These are phyloP conservation scores for Leishmania arabica DNA, from an alignment of 208 protist species.

Conservation along the genomic window DNA sequence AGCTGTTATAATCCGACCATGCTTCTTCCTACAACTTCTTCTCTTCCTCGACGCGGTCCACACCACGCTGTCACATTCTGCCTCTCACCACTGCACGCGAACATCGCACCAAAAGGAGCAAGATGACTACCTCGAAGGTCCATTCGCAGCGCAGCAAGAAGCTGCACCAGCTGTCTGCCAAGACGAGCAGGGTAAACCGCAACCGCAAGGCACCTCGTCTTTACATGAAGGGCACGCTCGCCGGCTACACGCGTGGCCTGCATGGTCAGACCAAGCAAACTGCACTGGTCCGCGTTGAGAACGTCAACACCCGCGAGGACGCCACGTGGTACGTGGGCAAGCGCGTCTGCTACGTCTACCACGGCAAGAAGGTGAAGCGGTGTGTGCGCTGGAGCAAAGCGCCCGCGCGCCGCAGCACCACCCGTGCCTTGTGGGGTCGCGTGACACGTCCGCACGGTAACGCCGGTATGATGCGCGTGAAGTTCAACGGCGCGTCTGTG, in stretches of 20 bases:
- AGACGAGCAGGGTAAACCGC: constrained; percentile 84
- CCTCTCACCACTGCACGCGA: not conserved
- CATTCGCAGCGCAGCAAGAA: constrained; percentile 91
- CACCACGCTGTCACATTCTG: not conserved
- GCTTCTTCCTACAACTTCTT: not conserved
- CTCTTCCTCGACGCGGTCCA: not conserved
- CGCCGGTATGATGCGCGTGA: constrained; percentile 96
- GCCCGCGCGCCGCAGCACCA: constrained; percentile 87
- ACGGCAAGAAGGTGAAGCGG: constrained; percentile 94
- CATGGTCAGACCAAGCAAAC: constrained; percentile 95
- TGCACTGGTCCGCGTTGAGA: constrained; percentile 96
- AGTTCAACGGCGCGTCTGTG: constrained; percentile 96
- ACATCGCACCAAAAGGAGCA: constrained; percentile 6
- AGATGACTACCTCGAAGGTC: constrained; percentile 74
- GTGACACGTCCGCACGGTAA: constrained; percentile 98
- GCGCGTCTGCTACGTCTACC: constrained; percentile 98
- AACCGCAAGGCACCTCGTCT: constrained; percentile 88
- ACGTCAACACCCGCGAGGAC: constrained; percentile 95
- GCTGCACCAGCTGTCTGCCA: constrained; percentile 87
- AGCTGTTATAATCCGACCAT: not conserved
- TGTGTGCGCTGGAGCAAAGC: constrained; percentile 92
- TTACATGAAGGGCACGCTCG: constrained; percentile 93
- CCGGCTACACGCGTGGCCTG: constrained; percentile 90
- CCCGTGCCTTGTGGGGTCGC: constrained; percentile 98
- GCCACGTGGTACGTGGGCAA: constrained; percentile 99